phyloP scores from a whole-genome alignment of 2,329 filamentous ascomycete species.

The Dothistroma septosporum region DNA sequence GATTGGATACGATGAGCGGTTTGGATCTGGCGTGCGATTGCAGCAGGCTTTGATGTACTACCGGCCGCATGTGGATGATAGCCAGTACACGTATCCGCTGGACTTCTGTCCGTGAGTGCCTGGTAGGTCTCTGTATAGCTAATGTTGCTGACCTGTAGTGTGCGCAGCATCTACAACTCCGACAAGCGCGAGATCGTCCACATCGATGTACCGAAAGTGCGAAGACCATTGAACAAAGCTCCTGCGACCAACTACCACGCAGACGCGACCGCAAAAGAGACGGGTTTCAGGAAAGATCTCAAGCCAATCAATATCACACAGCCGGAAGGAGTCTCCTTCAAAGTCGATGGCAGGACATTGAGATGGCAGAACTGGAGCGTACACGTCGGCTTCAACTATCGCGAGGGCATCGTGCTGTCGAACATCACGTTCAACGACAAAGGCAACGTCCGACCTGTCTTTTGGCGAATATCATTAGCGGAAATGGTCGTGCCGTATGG shows the following conservation, averaged over 20 bases:
- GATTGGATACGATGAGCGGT: slow-evolving; percentile 88
- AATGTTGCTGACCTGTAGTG: not conserved
- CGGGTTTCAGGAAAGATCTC: slow-evolving; percentile 71
- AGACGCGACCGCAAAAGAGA: slow-evolving; percentile 64
- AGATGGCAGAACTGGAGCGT: slow-evolving; percentile 93
- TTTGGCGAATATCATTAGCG: slow-evolving; percentile 82
- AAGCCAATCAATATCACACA: slow-evolving; percentile 87
- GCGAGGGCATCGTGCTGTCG: slow-evolving; percentile 84
- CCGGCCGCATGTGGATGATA: slow-evolving; percentile 76
- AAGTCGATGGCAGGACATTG: slow-evolving; percentile 66
- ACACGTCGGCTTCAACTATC: slow-evolving; percentile 92
- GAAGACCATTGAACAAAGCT: slow-evolving; percentile 69
- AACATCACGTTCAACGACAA: slow-evolving; percentile 89
- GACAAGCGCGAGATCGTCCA: slow-evolving; percentile 73
- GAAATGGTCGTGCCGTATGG: slow-evolving; percentile 95
- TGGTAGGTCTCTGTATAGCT: not conserved
- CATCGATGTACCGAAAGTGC: slow-evolving; percentile 76
- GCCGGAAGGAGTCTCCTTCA: slow-evolving; percentile 84
- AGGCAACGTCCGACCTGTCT: slow-evolving; percentile 68
- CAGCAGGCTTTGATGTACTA: slow-evolving; percentile 98
- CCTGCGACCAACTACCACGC: slow-evolving; percentile 76
- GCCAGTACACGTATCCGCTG: slow-evolving; percentile 84
- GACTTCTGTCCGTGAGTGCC: slow-evolving; percentile 70
- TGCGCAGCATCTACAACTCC: slow-evolving; percentile 66
- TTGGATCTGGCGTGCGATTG: slow-evolving; percentile 70